Base-by-base conservation (phyloP, 306 rosid species). In the Inga oerstediana region DNA sequence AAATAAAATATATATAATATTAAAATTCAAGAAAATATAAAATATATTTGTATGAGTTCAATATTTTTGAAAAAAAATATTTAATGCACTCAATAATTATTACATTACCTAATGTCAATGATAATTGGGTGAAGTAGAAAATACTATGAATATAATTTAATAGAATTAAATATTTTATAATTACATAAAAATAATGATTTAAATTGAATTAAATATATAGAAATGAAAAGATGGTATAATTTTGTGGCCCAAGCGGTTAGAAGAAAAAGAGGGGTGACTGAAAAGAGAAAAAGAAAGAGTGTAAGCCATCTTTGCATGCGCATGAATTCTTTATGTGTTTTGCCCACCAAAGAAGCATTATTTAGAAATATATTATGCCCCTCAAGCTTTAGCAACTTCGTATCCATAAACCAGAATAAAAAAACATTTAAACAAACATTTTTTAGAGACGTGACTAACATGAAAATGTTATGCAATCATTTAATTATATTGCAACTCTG, bases 271-370 rank as follows among this genome's bases (percentile, higher is more conserved):
- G 43, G 17, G 52, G 24, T 35, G 11, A 39, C 67, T 45, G 34
- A 77, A 32, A 46, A 30, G 45, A 27, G 41, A 7, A 13, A 35
- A 62, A 3, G n/a, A 11, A n/a, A 27, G 3, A 10, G 54, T 34
- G 35, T 8, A 74, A 73, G 49, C 62, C 65, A 69, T 41, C 44
- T 9, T 30, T 20, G 58, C 65, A 72, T 59, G 61, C 49, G 44
- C 79, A 20, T 46, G 56, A n/a, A 58, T 58, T 46, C n/a, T 74
- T 74, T 62, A 62, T 62, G 7, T 74, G 66, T 35, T 81, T 35
- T 24, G 24, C 45, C 13, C 43, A 64, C 35, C 20, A 19, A 82
- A 74, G 22, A 81, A 22, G 52, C 17, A 67, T 75, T 62, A 48
- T 66, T 52, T 30, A 70, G 30, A 68, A 14, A 70, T 27, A 56